Percentiles rank a stretch among this genome's conserved stretches.
Evolutionary conservation across 2,329 filamentous ascomycete species (phyloP).

Genomic region (Zelopaecilomyces penicillatus): DNA sequence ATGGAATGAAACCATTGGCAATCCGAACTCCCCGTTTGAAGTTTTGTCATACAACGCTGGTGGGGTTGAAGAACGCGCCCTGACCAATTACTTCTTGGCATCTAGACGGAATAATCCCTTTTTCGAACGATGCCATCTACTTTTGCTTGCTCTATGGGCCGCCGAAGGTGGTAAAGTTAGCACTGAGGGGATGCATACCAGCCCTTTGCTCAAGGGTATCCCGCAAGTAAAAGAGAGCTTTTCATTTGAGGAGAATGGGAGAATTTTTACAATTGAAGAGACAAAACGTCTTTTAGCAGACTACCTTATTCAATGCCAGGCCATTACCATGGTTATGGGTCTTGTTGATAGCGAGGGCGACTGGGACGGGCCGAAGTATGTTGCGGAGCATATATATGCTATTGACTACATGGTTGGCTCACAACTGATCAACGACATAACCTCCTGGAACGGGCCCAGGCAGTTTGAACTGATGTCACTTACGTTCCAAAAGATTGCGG

Average conservation of each 20-base stretch:
- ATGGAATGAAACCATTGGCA: constrained; percentile 41
- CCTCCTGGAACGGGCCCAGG: constrained; percentile 39
- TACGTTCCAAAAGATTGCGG: constrained; percentile 25
- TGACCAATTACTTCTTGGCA: constrained; percentile 44
- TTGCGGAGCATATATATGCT: constrained; percentile 38
- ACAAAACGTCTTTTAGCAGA: constrained; percentile 39
- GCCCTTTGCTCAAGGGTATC: constrained; percentile 37
- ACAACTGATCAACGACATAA: constrained; percentile 45
- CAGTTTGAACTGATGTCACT: constrained; percentile 42
- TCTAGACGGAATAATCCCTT: constrained; percentile 32
- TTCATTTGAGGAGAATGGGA: constrained; percentile 15
- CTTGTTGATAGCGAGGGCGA: constrained; percentile 39
- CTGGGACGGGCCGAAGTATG: constrained; percentile 48
- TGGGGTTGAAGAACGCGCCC: constrained; percentile 21
- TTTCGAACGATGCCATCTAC: constrained; percentile 36
- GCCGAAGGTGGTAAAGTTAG: constrained; percentile 31
- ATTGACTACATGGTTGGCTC: constrained; percentile 42
- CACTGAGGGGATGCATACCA: constrained; percentile 43
- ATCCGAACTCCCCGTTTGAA: constrained; percentile 37
- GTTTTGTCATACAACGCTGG: constrained; percentile 38
- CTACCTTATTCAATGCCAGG: constrained; percentile 50
- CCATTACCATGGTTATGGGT: constrained; percentile 41
- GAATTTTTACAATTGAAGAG: constrained; percentile 28
- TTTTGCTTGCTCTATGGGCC: constrained; percentile 45
- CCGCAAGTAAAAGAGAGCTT: constrained; percentile 20